Base-by-base conservation (phyloP, 2,329 filamentous ascomycete species). In the Sclerotinia subarctica region DNA sequence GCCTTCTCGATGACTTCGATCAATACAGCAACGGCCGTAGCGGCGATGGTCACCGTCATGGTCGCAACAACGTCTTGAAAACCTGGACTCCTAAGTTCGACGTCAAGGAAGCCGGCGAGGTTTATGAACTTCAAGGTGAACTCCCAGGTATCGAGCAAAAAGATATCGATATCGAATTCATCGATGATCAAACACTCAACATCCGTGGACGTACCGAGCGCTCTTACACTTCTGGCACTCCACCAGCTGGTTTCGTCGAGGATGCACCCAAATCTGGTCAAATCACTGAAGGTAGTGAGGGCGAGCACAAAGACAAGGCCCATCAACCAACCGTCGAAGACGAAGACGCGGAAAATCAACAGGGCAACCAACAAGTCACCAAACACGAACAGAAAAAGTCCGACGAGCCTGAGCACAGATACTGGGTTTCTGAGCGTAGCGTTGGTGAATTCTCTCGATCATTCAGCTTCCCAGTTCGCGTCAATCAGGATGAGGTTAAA, bases 111-210 rank as follows among this genome's bases (percentile, higher is more conserved):
- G 86, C 85, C 17, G 84, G 85, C 70, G 80, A 86, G 7, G 78
- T 82, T 71, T 94, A 93, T 77, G 89, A 94, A 79, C 88, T 94
- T 26, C 87, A 94, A 74, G 92, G 91, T 74, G 91, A 94, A 79
- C 86, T 94, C 7, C 89, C 91, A 0, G 92, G 92, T 67, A 82
- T 94, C 73, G 85, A 86, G 71, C 90, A 92, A 80, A 87, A 91
- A 74, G 83, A 93, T 75, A 82, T 95, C 75, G 82, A 85, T 77
- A 90, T 94, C 76, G 91, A 94, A 76, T 94, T 94, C 83, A 88
- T 87, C 69, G 91, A 94, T 77, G 82, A 85, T 53, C 88, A 91
- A 80, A 93, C 90, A 21, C 81, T 94, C 54, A 84, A 87, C 71
- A 83, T 95, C 77, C 86, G 86, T 68, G 92, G 92, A 75, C 86